phyloP scores from a whole-genome alignment of 306 rosid species.

The Acacia melanoxylon region DNA sequence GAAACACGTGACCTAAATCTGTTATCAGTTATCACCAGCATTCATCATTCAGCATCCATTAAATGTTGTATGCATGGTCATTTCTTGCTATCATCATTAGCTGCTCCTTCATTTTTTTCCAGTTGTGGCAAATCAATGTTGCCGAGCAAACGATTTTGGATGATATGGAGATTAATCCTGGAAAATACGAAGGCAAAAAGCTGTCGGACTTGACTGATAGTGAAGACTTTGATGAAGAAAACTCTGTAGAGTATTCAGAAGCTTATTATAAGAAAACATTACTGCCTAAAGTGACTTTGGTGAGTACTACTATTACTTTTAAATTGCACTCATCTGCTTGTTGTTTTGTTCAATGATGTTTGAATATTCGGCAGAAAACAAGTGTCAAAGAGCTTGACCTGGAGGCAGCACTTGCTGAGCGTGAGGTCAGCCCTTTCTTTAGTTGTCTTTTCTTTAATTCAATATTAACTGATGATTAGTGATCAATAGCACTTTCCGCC shows the following conservation, averaged over 20 bases:
- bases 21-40: neutral
- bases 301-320: slow-evolving; percentile 39
- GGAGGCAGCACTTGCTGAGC: slow-evolving; percentile 87
- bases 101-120: slow-evolving; percentile 32
- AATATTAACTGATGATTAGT: slow-evolving; percentile 15
- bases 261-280: slow-evolving; percentile 63
- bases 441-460: slow-evolving; percentile 21
- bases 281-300: slow-evolving; percentile 71
- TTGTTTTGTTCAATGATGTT: slow-evolving; percentile 32
- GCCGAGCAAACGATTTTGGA: slow-evolving; percentile 91
- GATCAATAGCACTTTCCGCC: neutral
- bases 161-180: slow-evolving; percentile 81
- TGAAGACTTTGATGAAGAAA: slow-evolving; percentile 80
- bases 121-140: slow-evolving; percentile 94
- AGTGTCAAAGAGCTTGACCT: slow-evolving; percentile 91
- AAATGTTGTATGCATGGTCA: neutral
- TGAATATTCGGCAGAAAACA: slow-evolving; percentile 67
- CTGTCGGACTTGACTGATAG: slow-evolving; percentile 67
- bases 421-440: slow-evolving; percentile 59
- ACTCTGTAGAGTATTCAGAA: slow-evolving; percentile 66
- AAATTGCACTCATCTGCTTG: slow-evolving; percentile 28
- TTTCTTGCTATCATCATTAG: slow-evolving; percentile 21
- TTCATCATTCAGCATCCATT: slow-evolving; percentile 5
- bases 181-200: slow-evolving; percentile 72
- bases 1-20: neutral